Base-by-base conservation (phyloP, 257 asterid species). In the Marsdenia floribunda region DNA sequence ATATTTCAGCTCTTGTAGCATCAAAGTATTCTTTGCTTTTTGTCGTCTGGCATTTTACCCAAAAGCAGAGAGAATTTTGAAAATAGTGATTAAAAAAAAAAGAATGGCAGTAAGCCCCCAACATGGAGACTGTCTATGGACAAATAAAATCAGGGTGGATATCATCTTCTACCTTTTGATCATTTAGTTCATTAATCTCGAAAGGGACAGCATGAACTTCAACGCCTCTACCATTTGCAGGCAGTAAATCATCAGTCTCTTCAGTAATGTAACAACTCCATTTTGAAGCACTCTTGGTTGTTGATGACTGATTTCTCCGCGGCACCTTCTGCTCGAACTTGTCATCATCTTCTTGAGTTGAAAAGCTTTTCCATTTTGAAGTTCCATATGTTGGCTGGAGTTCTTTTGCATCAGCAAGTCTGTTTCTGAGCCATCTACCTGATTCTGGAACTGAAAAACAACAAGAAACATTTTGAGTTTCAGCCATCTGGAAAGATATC, bases 121-220 rank as follows among this genome's bases (percentile, higher is more conserved):
- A 7, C 49, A 7, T 44, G 12, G 1, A 44, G 49, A 44, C 47
- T 44, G 47, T 5, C 49, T 44, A 44, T 44, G 49, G 49, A 44
- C 88, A 93, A 10, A 87, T 82, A 78, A 91, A 93, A 84, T 90
- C 92, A 19, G 95, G 97, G 76, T 91, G 95, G 75, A 91, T 79
- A 70, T 90, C 94, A 66, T 93, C 96, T 61, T 87, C 90, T 69
- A 91, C 90, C 83, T 24, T 81, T 70, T 86, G 86, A 76, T 80
- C 89, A 61, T 75, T 80, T 19, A 75, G 26, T 6, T 47, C 44
- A 49, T 50, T 40, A 68, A 72, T 71, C 81, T 83, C 83, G 50
- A 83, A 74, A 16, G 76, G 82, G 73, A 65, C 59, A n/a, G 68
- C 69, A 33, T 47, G 65, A 67, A 47, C 8, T 46, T 73, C 76